Conservation (phyloP, 139 green algal species). For the Chara braunii region DNA sequence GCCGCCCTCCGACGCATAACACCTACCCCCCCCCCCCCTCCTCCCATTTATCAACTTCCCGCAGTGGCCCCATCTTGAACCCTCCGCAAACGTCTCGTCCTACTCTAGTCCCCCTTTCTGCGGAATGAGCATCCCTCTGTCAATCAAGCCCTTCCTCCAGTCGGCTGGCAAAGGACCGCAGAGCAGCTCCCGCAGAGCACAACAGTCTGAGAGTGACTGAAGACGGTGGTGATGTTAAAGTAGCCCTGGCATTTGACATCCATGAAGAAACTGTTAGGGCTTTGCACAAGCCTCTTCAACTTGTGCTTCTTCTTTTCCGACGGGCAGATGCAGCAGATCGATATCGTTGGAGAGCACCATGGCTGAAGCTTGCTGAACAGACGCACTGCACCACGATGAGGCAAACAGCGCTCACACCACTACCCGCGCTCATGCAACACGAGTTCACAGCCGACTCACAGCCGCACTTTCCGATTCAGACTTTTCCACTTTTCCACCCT, state of each 20-base stretch:
- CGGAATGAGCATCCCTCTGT: conserved; percentile 94
- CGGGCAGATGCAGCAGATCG: conserved; percentile 91
- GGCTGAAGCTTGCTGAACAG: too few species aligned
- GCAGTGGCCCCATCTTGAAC: background rate
- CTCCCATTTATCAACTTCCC: too few species aligned
- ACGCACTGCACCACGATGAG: too few species aligned
- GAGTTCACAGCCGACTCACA: too few species aligned
- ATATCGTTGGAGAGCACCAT: conserved; percentile 63
- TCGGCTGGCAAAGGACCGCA: conserved; percentile 89
- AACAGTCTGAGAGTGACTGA: conserved; percentile 90
- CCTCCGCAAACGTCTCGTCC: background rate
- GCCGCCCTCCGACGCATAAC: too few species aligned
- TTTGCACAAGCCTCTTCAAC: conserved; percentile 85
- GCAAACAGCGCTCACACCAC: too few species aligned
- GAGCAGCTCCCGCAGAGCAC: conserved; percentile 91
- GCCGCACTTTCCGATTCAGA: too few species aligned
- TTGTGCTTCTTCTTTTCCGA: conserved; percentile 95
- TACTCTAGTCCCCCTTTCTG: conserved; percentile 73
- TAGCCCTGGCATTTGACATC: conserved; percentile 84
- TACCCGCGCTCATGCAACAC: too few species aligned
- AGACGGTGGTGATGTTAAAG: conserved; percentile 82
- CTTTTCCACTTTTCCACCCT: too few species aligned
- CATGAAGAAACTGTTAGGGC: conserved; percentile 85
- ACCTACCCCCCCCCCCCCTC: too few species aligned
- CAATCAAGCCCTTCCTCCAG: conserved; percentile 82